phyloP scores from a whole-genome alignment of 2,329 filamentous ascomycete species.

The Pyrenophora teres region DNA sequence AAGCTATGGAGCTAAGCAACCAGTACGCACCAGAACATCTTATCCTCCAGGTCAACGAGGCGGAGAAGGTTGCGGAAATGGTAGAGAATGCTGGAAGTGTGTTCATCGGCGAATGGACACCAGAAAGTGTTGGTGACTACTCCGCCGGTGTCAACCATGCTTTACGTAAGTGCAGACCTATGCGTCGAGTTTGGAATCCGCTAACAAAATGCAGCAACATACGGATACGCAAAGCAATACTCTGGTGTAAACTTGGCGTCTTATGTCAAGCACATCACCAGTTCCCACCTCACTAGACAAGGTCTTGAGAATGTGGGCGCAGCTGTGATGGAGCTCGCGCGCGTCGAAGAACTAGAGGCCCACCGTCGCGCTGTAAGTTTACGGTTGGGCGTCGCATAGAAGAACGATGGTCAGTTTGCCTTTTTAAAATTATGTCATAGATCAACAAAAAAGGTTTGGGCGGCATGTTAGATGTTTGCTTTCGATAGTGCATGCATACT shows the following conservation, averaged over 20 bases:
- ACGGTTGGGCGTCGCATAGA: slow-evolving; percentile 54
- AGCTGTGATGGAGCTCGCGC: slow-evolving; percentile 93
- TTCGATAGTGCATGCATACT: no score
- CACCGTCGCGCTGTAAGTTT: slow-evolving; percentile 78
- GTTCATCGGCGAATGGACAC: slow-evolving; percentile 95
- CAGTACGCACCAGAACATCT: slow-evolving; percentile 95
- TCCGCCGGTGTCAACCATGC: slow-evolving; percentile 98
- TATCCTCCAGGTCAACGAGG: slow-evolving; percentile 84
- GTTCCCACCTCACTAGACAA: slow-evolving; percentile 83
- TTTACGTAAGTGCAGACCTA: slow-evolving; percentile 70
- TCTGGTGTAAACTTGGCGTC: slow-evolving; percentile 95
- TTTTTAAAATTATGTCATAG: no score
- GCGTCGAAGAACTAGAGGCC: slow-evolving; percentile 92
- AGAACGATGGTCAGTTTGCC: background rate
- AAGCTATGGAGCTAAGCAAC: slow-evolving; percentile 84
- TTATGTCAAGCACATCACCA: slow-evolving; percentile 98
- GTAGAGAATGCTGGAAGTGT: slow-evolving; percentile 95
- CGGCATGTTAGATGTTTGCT: no score
- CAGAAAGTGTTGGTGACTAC: slow-evolving; percentile 97
- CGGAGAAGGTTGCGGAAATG: slow-evolving; percentile 72
- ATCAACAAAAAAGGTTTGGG: no score
- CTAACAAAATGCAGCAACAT: slow-evolving; percentile 70
- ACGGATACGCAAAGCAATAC: slow-evolving; percentile 98
- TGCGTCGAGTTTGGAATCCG: no score
- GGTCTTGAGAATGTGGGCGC: slow-evolving; percentile 83